Percentiles rank a stretch among this genome's conserved stretches.
These are phyloP conservation scores for Talaromyces sp. DNA, from an alignment of 2,329 filamentous ascomycete species.

Conservation along the genomic window DNA sequence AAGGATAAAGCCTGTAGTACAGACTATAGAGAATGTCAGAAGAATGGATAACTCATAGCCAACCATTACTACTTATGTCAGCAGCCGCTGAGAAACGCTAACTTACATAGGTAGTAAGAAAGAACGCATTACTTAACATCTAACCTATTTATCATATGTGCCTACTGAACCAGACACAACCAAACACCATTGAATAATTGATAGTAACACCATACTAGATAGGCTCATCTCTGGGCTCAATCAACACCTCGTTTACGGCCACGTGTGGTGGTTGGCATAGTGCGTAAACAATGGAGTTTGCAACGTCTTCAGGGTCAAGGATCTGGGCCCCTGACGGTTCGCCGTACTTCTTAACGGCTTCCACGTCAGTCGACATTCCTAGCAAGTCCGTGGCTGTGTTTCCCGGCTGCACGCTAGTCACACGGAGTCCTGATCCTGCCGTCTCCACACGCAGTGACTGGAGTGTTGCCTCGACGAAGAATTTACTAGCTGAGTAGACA, in stretches of 20 bases:
- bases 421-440: conserved; percentile 64
- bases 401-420: conserved; percentile 71
- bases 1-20: too few species aligned
- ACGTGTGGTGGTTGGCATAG: conserved; percentile 70
- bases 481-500: conserved; percentile 77
- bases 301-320: conserved; percentile 67
- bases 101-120: too few species aligned
- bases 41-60: too few species aligned
- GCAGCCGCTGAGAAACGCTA: too few species aligned
- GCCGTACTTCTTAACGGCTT: conserved; percentile 74
- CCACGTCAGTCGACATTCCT: conserved; percentile 67
- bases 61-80: too few species aligned
- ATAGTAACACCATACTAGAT: conserved; percentile 43
- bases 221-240: conserved; percentile 71
- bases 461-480: conserved; percentile 79
- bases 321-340: conserved; percentile 71
- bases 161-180: not conserved
- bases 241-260: conserved; percentile 72
- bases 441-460: conserved; percentile 71
- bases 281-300: conserved; percentile 67
- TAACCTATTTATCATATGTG: too few species aligned
- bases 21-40: too few species aligned
- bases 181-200: not conserved
- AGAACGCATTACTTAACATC: too few species aligned
- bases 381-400: conserved; percentile 70